These are phyloP conservation scores for Chytriomyces sp. DNA, from an alignment of 192 early-diverging fungal genomes.

Conservation along the genomic window DNA sequence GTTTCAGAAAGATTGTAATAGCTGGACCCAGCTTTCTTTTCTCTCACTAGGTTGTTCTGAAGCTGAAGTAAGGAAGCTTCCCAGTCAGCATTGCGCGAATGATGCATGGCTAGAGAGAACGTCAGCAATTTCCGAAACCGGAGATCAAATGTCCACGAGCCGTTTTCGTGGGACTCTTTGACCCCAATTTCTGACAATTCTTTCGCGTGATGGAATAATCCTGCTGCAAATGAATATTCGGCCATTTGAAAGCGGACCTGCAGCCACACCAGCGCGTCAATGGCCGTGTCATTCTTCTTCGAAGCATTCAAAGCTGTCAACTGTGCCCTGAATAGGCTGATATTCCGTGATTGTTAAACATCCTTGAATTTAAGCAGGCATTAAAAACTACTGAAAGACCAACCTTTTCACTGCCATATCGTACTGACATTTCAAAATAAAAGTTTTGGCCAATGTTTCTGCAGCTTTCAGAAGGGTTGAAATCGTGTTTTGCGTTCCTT, in stretches of 20 bases:
- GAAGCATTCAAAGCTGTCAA: background rate
- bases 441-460: background rate
- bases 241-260: background rate
- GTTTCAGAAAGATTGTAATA: background rate
- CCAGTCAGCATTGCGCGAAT: background rate
- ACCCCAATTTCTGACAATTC: constrained; percentile 14
- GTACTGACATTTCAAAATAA: background rate
- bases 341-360: background rate
- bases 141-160: background rate
- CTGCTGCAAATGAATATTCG: constrained; percentile 7
- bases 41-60: constrained; percentile 1
- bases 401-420: constrained; percentile 12
- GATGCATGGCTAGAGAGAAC: background rate
- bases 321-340: constrained; percentile 8
- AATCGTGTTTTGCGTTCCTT: background rate
- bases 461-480: background rate
- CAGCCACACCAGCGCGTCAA: constrained; percentile 15
- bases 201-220: constrained; percentile 15
- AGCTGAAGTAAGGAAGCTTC: background rate
- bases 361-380: too few species aligned
- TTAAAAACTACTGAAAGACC: background rate
- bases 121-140: constrained; percentile 4
- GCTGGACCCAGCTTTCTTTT: background rate
- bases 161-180: constrained; percentile 11
- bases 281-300: background rate